A percentile compares a stretch with the other conserved stretches of the same genome.
Conservation (phyloP, 163 green algal species). For the Prototheca stagnorum region DNA sequence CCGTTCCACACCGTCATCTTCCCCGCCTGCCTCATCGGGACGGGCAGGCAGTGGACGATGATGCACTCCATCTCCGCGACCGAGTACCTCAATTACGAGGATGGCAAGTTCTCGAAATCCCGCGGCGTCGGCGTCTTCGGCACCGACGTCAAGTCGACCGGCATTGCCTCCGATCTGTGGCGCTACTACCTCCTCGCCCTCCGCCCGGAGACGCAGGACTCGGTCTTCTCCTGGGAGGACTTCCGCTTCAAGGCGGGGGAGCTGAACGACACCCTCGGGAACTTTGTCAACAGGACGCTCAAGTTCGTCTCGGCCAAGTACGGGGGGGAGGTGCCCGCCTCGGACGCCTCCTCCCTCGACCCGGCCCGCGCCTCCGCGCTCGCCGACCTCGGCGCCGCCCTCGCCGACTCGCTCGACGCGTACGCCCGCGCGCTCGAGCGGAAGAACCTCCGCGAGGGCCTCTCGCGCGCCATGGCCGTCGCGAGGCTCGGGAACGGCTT, state of each 20-base stretch:
- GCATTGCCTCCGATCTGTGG: slow-evolving; percentile 86
- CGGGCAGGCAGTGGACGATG: slow-evolving; percentile 73
- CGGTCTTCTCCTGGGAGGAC: slow-evolving; percentile 77
- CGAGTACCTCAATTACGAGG: slow-evolving; percentile 98
- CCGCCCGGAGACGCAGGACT: slow-evolving; percentile 69
- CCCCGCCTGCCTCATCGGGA: slow-evolving; percentile 74
- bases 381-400: not conserved
- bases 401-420: slow-evolving; percentile 18
- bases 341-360: not conserved
- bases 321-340: slow-evolving; percentile 1
- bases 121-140: slow-evolving; percentile 82
- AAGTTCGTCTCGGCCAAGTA: slow-evolving; percentile 25
- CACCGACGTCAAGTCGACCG: slow-evolving; percentile 75
- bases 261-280: slow-evolving; percentile 91
- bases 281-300: slow-evolving; percentile 74
- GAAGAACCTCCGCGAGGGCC: slow-evolving; percentile 68
- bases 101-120: slow-evolving; percentile 90
- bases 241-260: slow-evolving; percentile 67
- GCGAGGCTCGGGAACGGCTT: slow-evolving; percentile 77
- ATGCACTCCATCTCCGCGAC: slow-evolving; percentile 89
- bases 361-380: not conserved
- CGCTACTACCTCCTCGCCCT: slow-evolving; percentile 89
- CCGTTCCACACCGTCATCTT: slow-evolving; percentile 99
- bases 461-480: slow-evolving; percentile 62
- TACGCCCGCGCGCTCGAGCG: slow-evolving; percentile 36